A percentile compares a stretch with the other conserved stretches of the same genome.
phyloP scores from a whole-genome alignment of 2,329 filamentous ascomycete genomes.

The Trichoderma oligosporum region DNA sequence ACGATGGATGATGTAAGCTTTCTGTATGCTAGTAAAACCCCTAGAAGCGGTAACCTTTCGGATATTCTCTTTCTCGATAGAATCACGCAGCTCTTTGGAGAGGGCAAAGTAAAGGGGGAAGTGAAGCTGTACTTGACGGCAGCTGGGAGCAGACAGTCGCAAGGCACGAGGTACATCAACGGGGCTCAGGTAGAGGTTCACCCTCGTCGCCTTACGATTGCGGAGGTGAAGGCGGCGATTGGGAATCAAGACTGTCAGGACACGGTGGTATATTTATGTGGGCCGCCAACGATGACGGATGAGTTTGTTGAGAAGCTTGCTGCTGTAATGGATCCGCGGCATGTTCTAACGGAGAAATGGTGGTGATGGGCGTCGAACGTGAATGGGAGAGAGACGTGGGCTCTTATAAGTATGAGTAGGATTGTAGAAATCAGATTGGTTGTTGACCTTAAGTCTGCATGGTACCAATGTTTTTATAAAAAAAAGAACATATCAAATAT shows the following conservation, averaged over 20 bases:
- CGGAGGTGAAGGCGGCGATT: constrained; percentile 42
- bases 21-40: constrained; percentile 56
- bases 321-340: constrained; percentile 39
- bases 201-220: constrained; percentile 40
- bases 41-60: constrained; percentile 26
- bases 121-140: constrained; percentile 49
- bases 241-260: constrained; percentile 32
- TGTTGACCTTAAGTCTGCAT: not conserved
- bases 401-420: no score
- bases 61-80: constrained; percentile 51
- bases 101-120: constrained; percentile 37
- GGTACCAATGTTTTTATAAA: not conserved
- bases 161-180: not conserved
- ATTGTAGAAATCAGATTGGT: no score
- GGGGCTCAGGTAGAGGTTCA: constrained; percentile 24
- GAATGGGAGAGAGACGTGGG: no score
- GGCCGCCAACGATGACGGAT: constrained; percentile 66
- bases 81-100: constrained; percentile 41
- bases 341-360: constrained; percentile 60
- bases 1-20: constrained; percentile 51
- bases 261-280: constrained; percentile 63
- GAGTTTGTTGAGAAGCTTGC: constrained; percentile 52
- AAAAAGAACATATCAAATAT: not conserved
- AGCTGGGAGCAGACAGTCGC: not conserved
- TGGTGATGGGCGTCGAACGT: constrained; percentile 46